These are phyloP conservation scores for Tuctoria greenei DNA, from an alignment of 176 grass and related monocot species.

Conservation along the genomic window DNA sequence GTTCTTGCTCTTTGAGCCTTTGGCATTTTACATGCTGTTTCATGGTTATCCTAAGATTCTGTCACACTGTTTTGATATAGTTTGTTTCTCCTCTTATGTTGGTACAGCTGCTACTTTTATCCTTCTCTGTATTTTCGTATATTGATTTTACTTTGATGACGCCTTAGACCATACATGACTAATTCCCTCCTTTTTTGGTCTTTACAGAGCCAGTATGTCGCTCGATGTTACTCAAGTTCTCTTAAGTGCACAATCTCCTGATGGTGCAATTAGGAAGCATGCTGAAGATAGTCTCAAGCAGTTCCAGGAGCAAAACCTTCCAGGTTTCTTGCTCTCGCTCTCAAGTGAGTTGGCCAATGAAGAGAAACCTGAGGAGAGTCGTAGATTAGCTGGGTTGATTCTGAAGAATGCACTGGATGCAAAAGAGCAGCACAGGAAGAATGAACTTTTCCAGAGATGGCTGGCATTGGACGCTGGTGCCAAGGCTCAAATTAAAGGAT, in stretches of 20 bases:
- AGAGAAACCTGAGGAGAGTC: slow-evolving; percentile 73
- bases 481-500: slow-evolving; percentile 70
- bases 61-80: neutral
- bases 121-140: neutral
- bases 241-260: slow-evolving; percentile 66
- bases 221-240: slow-evolving; percentile 81
- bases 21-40: neutral
- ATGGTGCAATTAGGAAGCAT: slow-evolving; percentile 57
- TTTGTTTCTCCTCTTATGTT: neutral
- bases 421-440: slow-evolving; percentile 81
- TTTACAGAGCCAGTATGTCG: slow-evolving; percentile 60
- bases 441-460: slow-evolving; percentile 80
- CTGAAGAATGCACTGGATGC: slow-evolving; percentile 83
- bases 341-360: slow-evolving; percentile 65
- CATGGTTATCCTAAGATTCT: neutral
- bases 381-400: slow-evolving; percentile 73
- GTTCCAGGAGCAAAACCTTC: slow-evolving; percentile 85
- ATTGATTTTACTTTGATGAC: neutral
- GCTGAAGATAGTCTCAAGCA: slow-evolving; percentile 85
- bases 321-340: slow-evolving; percentile 65
- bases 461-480: slow-evolving; percentile 56
- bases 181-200: slow-evolving; percentile 6
- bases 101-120: neutral
- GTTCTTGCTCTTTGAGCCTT: neutral
- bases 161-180: neutral